These are phyloP conservation scores for Vaccinium vitisidaea DNA, from an alignment of 148 eudicot species.

Conservation along the genomic window DNA sequence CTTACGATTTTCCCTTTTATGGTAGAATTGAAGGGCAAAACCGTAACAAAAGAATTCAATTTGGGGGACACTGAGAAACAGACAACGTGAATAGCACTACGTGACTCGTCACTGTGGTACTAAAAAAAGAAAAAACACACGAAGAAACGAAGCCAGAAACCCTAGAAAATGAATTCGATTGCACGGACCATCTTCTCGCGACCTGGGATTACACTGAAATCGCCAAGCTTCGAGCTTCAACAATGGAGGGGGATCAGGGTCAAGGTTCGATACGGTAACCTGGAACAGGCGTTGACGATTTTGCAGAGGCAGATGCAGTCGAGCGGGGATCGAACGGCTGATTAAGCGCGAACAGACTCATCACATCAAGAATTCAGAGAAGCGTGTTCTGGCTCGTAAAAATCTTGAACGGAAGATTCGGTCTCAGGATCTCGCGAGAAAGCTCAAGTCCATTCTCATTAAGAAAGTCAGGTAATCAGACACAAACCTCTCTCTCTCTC, in stretches of 20 bases:
- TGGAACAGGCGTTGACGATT: conserved; percentile 55
- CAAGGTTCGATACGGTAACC: conserved; percentile 50
- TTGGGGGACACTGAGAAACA: no score
- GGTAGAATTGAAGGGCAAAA: no score
- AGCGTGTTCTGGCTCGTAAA: conserved; percentile 73
- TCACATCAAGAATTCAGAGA: conserved; percentile 87
- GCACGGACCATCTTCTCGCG: conserved; percentile 7
- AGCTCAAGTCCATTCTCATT: conserved; percentile 67
- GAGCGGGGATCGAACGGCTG: conserved; percentile 77
- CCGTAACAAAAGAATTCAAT: no score
- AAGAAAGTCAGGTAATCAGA: conserved; percentile 73
- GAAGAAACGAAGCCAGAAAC: not conserved
- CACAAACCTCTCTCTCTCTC: not conserved
- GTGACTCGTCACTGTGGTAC: no score
- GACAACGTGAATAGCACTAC: no score
- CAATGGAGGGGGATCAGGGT: conserved; percentile 83
- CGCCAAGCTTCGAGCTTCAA: conserved; percentile 40
- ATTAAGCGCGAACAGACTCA: conserved; percentile 49
- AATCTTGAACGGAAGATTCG: conserved; percentile 47
- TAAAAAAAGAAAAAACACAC: no score
- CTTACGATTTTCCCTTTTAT: no score
- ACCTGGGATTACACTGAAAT: conserved; percentile 9
- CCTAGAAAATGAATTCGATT: conserved; percentile 25
- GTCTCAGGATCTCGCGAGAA: conserved; percentile 66
- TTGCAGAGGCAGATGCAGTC: conserved; percentile 78